Percentiles rank a stretch among this genome's conserved stretches.
Evolutionary conservation across 1,284 basidiomycete species (phyloP).

Genomic region (Rhodotorula sp.): DNA sequence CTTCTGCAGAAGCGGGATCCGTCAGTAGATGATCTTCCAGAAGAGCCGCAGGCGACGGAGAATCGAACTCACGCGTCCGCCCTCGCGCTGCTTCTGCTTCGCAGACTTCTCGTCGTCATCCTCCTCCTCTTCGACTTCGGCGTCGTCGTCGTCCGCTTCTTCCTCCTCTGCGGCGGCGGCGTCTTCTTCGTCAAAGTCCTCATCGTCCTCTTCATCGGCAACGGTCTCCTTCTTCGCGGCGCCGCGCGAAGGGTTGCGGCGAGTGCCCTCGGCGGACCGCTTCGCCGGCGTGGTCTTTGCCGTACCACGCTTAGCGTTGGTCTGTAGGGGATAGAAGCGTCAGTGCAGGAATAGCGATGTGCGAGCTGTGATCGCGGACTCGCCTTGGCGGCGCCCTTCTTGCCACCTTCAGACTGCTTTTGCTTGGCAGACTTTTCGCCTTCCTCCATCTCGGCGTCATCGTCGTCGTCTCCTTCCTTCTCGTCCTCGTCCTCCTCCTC

Average conservation of each 20-base stretch:
- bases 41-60: not conserved
- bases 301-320: conserved; percentile 15
- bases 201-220: conserved; percentile 2
- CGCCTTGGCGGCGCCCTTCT: conserved; percentile 31
- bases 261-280: conserved; percentile 17
- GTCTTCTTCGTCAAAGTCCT: conserved; percentile 4
- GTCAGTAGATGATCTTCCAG: not conserved
- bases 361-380: not conserved
- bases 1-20: conserved; percentile 1
- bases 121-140: conserved; percentile 15
- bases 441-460: conserved; percentile 4
- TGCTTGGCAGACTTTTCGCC: conserved; percentile 9
- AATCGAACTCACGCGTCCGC: conserved; percentile 7
- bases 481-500: conserved; percentile 1
- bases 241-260: conserved; percentile 15
- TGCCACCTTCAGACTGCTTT: conserved; percentile 22
- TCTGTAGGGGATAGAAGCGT: not conserved
- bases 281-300: conserved; percentile 22
- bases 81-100: conserved; percentile 25
- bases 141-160: conserved; percentile 19
- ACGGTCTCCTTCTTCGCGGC: conserved; percentile 3
- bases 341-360: not conserved
- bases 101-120: conserved; percentile 20
- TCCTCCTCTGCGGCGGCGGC: conserved; percentile 10
- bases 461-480: conserved; percentile 12